Conservation (phyloP, 177 flowering plant genomes). For the Vitis hybrid region DNA sequence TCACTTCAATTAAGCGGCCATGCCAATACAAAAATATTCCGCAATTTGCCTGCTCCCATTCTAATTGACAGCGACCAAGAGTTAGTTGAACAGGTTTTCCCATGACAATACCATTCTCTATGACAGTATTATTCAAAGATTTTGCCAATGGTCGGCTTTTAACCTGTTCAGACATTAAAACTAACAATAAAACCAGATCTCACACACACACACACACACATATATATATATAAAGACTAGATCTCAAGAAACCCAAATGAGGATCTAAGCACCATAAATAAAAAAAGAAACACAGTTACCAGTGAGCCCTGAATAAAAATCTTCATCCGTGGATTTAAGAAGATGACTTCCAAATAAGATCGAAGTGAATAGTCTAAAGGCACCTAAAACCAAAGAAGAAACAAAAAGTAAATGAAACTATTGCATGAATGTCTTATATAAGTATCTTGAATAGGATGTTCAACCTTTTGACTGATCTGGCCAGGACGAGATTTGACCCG, state of each 20-base stretch:
- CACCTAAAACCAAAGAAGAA: slow-evolving; percentile 31
- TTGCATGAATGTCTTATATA: neutral
- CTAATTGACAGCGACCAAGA: slow-evolving; percentile 51
- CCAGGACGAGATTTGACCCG: slow-evolving; percentile 57
- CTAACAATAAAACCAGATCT: neutral
- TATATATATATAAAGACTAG: too few species aligned
- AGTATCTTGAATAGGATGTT: neutral
- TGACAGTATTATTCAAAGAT: slow-evolving; percentile 38
- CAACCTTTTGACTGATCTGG: slow-evolving; percentile 52
- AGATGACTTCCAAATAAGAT: slow-evolving; percentile 58
- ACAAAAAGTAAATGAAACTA: neutral
- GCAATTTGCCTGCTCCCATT: slow-evolving; percentile 52
- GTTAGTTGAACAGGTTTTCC: slow-evolving; percentile 46
- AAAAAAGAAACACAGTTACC: slow-evolving; percentile 31
- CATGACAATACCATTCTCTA: slow-evolving; percentile 30
- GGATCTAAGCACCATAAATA: slow-evolving; percentile 2
- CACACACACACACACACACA: too few species aligned
- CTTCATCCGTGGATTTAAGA: slow-evolving; percentile 65
- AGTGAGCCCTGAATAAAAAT: slow-evolving; percentile 57
- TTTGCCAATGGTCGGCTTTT: slow-evolving; percentile 63
- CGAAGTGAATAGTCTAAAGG: slow-evolving; percentile 58
- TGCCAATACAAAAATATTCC: slow-evolving; percentile 76
- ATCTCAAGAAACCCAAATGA: neutral
- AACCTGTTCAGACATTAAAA: slow-evolving; percentile 31
- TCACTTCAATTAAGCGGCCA: slow-evolving; percentile 70